Conservation (phyloP, 2,329 filamentous ascomycete genomes). For the Botrytis pseudocinerea region DNA sequence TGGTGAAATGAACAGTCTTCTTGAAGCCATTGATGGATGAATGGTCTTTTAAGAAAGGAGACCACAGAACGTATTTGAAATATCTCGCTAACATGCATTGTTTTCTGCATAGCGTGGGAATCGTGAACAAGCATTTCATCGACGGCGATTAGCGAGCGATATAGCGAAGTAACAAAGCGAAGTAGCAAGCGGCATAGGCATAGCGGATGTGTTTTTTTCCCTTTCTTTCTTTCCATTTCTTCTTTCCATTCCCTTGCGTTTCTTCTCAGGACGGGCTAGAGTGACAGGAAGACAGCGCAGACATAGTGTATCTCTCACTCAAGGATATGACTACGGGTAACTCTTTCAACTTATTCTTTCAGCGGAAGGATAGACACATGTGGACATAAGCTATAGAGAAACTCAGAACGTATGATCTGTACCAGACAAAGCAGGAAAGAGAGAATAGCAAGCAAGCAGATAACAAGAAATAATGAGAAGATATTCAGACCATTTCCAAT, state of each 20-base stretch:
- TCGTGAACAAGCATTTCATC: not conserved
- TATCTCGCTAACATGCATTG: not conserved
- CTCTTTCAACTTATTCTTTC: not conserved
- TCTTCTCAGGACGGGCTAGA: not conserved
- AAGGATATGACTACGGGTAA: constrained; percentile 1
- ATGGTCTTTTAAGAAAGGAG: no score
- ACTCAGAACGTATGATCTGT: not conserved
- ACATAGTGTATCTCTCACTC: constrained; percentile 9
- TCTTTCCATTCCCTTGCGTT: not conserved
- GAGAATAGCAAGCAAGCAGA: constrained; percentile 6
- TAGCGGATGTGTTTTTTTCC: not conserved
- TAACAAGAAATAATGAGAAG: not conserved
- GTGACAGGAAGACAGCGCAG: not conserved
- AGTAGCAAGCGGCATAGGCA: constrained; percentile 7
- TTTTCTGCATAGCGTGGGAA: not conserved
- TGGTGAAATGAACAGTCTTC: not conserved
- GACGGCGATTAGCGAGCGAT: not conserved
- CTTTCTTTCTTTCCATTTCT: not conserved
- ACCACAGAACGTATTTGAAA: not conserved
- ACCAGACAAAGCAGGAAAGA: constrained; percentile 4
- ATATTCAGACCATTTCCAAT: not conserved
- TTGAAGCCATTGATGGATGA: not conserved
- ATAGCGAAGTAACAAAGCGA: not conserved
- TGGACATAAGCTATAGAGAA: not conserved
- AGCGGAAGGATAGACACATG: not conserved